Conservation (phyloP, 140 eudicot species). For the Cichorium intybus region DNA sequence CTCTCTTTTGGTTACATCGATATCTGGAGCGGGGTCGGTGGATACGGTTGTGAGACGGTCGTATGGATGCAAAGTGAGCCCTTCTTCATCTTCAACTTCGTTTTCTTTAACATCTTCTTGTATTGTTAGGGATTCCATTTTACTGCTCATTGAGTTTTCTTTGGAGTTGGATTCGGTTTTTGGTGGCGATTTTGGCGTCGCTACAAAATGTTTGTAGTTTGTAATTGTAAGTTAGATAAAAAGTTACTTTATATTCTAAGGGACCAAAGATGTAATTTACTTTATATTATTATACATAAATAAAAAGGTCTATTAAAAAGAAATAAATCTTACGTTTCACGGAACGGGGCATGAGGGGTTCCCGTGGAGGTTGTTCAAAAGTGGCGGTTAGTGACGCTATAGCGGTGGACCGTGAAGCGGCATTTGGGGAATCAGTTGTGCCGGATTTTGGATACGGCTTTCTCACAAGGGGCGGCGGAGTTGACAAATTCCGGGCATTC, state of each 20-base stretch:
- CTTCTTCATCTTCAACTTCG: conserved; percentile 94
- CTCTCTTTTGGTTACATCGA: conserved; percentile 95
- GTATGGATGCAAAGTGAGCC: conserved; percentile 70
- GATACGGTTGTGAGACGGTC: conserved; percentile 76
- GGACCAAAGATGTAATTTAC: neutral
- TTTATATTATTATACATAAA: too few relatives aligned
- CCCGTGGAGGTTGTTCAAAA: conserved; percentile 66
- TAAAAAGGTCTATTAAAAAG: too few relatives aligned
- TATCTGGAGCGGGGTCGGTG: conserved; percentile 68
- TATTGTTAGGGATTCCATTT: conserved; percentile 60
- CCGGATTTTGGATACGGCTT: conserved; percentile 81
- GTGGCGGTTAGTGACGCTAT: conserved; percentile 59
- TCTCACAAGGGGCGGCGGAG: conserved; percentile 90
- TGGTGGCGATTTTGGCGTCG: conserved; percentile 50
- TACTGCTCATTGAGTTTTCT: conserved; percentile 59
- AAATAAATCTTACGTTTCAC: conserved; percentile 51
- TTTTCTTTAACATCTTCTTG: conserved; percentile 86
- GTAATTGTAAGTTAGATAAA: neutral
- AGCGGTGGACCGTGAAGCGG: conserved; percentile 58
- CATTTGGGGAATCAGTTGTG: conserved; percentile 46
- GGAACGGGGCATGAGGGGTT: conserved; percentile 65
- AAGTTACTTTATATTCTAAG: too few relatives aligned
- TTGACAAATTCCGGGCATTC: conserved; percentile 80
- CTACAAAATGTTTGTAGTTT: conserved; percentile 36
- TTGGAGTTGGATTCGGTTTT: conserved; percentile 47